Conservation (phyloP, 768 basidiomycete genomes). For the Hysterangium stoloniferum region DNA sequence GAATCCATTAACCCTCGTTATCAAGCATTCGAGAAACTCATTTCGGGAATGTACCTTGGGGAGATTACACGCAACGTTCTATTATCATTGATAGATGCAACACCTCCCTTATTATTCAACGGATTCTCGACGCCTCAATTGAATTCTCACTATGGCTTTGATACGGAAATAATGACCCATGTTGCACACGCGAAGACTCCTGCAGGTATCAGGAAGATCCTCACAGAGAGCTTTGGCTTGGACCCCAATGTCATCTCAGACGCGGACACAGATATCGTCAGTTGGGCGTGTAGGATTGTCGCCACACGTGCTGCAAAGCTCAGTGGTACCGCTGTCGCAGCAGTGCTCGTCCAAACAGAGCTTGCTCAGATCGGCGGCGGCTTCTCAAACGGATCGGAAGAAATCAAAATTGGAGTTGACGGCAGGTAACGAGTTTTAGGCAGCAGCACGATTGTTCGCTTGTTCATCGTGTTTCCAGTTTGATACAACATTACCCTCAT, state of each 20-base stretch:
- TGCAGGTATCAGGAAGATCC: constrained; percentile 48
- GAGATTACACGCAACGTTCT: constrained; percentile 86
- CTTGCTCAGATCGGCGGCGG: constrained; percentile 46
- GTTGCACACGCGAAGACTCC: constrained; percentile 59
- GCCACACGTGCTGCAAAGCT: constrained; percentile 75
- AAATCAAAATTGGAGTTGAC: constrained; percentile 82
- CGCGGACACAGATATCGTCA: constrained; percentile 55
- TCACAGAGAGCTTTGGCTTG: constrained; percentile 58
- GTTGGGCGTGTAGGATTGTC: constrained; percentile 72
- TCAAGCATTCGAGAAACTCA: constrained; percentile 97
- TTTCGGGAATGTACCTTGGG: constrained; percentile 98
- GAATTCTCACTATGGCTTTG: constrained; percentile 91
- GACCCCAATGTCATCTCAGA: constrained; percentile 41
- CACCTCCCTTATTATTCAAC: constrained; percentile 68
- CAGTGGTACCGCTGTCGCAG: constrained; percentile 82
- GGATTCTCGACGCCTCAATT: constrained; percentile 65
- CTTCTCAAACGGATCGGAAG: constrained; percentile 34
- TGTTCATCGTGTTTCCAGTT: constrained; percentile 33
- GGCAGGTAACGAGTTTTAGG: constrained; percentile 56
- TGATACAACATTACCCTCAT: constrained; percentile 88
- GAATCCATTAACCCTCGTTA: constrained; percentile 87
- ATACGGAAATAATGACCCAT: constrained; percentile 86
- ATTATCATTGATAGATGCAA: constrained; percentile 70
- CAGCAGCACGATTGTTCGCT: background rate
- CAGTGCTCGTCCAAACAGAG: constrained; percentile 77